These are phyloP conservation scores for Debaryomyces robertsiae DNA, from an alignment of 1,139 yeast species.

Conservation along the genomic window DNA sequence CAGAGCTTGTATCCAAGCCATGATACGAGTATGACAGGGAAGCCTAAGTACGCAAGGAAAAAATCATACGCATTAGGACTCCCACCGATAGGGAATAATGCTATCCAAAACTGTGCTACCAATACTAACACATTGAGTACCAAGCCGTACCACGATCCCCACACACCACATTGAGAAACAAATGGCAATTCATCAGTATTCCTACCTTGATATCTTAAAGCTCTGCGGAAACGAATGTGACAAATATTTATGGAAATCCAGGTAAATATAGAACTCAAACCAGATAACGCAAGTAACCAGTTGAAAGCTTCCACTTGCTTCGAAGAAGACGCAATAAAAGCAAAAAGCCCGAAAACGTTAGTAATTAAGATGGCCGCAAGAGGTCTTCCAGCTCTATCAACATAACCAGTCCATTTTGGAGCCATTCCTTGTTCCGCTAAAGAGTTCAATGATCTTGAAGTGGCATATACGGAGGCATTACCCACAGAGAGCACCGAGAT, in stretches of 20 bases:
- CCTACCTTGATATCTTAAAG: conserved; percentile 32
- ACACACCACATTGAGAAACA: conserved; percentile 55
- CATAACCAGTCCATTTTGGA: conserved; percentile 34
- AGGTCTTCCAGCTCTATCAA: conserved; percentile 37
- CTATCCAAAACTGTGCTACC: conserved; percentile 53
- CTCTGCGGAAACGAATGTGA: conserved; percentile 42
- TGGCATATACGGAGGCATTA: conserved; percentile 41
- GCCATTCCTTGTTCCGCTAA: conserved; percentile 38
- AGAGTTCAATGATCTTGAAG: conserved; percentile 35
- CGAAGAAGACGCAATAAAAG: conserved; percentile 35
- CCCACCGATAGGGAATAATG: conserved; percentile 43
- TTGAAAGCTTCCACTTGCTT: conserved; percentile 35
- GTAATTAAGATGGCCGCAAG: conserved; percentile 34
- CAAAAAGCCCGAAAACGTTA: conserved; percentile 30
- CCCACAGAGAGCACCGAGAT: conserved; percentile 53
- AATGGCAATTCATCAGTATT: conserved; percentile 57
- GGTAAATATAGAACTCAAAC: conserved; percentile 42
- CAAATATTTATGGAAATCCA: conserved; percentile 41
- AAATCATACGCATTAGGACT: conserved; percentile 37
- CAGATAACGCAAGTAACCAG: conserved; percentile 44
- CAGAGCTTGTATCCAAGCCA: conserved; percentile 46
- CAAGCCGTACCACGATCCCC: conserved; percentile 54
- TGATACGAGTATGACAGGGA: conserved; percentile 38
- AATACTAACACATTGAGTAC: conserved; percentile 51
- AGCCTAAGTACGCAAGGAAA: conserved; percentile 41